Evolutionary conservation across 2,329 filamentous ascomycete species (phyloP).

Genomic region (Colletotrichum magnum): DNA sequence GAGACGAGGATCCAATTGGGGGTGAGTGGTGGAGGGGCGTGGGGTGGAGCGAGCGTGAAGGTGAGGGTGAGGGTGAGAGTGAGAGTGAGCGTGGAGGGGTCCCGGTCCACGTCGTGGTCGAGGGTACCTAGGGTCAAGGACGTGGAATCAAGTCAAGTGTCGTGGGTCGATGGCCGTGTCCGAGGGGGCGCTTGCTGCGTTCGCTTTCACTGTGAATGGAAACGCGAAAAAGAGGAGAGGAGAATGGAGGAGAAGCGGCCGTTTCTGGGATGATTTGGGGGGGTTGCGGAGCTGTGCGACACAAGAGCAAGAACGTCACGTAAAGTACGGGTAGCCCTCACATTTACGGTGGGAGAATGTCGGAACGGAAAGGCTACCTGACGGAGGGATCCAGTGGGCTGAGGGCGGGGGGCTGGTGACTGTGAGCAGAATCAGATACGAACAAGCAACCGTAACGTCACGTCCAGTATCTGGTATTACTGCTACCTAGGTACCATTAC

Average conservation of each 20-base stretch:
- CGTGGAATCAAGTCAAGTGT: background rate
- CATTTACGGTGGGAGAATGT: background rate
- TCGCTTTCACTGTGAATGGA: no score
- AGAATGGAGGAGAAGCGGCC: conserved; percentile 4
- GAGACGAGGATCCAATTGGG: conserved; percentile 2
- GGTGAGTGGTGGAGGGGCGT: background rate
- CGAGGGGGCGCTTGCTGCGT: no score
- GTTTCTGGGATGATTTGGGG: conserved; percentile 28
- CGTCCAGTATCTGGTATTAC: no score
- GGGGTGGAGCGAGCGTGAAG: conserved; percentile 14
- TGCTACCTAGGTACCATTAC: no score
- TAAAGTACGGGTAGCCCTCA: background rate
- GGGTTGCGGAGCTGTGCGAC: conserved; percentile 6
- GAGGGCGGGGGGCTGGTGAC: no score
- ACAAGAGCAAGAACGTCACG: background rate
- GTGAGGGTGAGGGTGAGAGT: conserved; percentile 2
- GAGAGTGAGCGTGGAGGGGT: background rate
- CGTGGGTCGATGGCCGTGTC: background rate
- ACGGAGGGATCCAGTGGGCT: no score
- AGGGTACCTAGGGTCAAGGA: background rate
- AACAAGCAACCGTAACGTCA: no score
- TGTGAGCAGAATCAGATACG: no score
- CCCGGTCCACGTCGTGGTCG: background rate
- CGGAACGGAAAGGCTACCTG: no score
- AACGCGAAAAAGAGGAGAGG: no score